Evolutionary conservation across 495 filamentous ascomycete species (phyloP).

Genomic region (Amorphotheca resinae): DNA sequence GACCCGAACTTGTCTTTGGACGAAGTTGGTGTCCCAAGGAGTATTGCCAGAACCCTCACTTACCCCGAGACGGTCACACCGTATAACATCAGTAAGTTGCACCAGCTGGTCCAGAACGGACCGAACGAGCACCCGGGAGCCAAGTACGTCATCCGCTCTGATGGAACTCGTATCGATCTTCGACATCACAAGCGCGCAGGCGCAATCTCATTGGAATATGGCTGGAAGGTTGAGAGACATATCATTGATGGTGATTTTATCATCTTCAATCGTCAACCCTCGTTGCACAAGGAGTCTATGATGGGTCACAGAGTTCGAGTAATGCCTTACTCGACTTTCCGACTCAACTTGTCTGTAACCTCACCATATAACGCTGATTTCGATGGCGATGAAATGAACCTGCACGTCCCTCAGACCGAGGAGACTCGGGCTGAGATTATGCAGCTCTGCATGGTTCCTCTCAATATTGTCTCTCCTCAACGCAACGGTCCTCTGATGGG

Average conservation of each 20-base stretch:
- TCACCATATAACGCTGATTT: conserved; percentile 99
- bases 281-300: conserved; percentile 99
- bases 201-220: conserved; percentile 75
- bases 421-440: conserved; percentile 89
- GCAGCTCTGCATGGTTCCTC: conserved; percentile 87
- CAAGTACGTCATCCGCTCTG: conserved; percentile 84
- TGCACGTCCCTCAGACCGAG: conserved; percentile 95
- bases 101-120: conserved; percentile 77
- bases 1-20: conserved; percentile 93
- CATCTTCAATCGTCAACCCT: conserved; percentile 98
- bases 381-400: conserved; percentile 99
- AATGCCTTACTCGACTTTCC: conserved; percentile 98
- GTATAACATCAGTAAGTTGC: conserved; percentile 91
- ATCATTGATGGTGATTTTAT: conserved; percentile 93
- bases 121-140: conserved; percentile 92
- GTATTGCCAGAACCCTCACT: conserved; percentile 79
- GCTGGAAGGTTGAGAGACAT: conserved; percentile 97
- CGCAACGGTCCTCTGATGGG: conserved; percentile 96
- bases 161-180: conserved; percentile 87
- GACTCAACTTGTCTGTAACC: conserved; percentile 92
- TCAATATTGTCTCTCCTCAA: conserved; percentile 96
- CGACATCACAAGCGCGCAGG: conserved; percentile 78
- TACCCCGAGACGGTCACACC: conserved; percentile 97
- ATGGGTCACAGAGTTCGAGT: conserved; percentile 97
- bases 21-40: conserved; percentile 87